Evolutionary conservation across 2,329 filamentous ascomycete species (phyloP), one percentile per base, ranked within the genome.

Genomic region (Colletotrichum chlorophyti): DNA sequence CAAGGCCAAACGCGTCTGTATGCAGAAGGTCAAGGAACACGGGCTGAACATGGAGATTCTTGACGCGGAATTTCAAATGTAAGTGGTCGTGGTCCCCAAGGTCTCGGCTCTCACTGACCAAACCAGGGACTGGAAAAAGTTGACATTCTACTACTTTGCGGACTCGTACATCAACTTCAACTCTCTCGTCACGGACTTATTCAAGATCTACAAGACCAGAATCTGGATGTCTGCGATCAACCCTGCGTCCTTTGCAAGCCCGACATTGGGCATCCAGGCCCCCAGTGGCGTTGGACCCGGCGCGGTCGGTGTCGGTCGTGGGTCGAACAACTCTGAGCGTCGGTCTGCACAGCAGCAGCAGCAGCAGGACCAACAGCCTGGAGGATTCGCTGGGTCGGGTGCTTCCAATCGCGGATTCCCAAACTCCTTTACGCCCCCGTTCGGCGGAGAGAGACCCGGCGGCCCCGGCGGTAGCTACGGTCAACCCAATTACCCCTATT

Each of bases 171-270:
- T 99, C 80, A 98, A 98, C 77, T 99, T 99, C 83, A 99, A 99
- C 72, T 91, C 92, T 2, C 85, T 99, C 14, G 95, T 99, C 50
- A 97, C 93, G 0, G 95, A 99, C 71, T 82, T 99, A 11, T 99
- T 98, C 84, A 98, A 98, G 76, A 94, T 98, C 62, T 99, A 98
- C 83, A 99, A 99, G 80, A 97, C 94, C 19, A 87, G 96, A 66
- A 99, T 99, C 68, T 99, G 95, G 95, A 97, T 99, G 91, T 98
- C 94, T 5, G 95, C 95, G 4, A 96, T 99, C 74, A 99, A 99
- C 71, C 95, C 95, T 7, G 95, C 94, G 5, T 97, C 94, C 0
- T 97, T 98, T 73, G 91, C 91, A 21, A 93, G 88, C 62, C 90
- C 91, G 15, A 87, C 86, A 3, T 79, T 91, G 45, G 89, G 89